Conservation (phyloP, 257 asterid species). For the Echium plantagineum region DNA sequence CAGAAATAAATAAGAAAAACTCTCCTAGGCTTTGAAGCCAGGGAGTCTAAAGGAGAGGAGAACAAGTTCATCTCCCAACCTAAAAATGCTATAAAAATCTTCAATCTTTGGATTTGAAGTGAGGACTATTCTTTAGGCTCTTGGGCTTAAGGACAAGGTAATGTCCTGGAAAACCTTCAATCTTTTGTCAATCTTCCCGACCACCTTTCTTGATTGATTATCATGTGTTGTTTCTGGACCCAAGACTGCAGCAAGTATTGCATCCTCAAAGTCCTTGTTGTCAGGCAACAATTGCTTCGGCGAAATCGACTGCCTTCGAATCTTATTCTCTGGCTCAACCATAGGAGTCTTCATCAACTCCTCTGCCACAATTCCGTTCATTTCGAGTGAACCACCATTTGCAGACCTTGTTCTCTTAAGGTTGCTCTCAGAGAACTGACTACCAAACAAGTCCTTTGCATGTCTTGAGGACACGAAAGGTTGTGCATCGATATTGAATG, state of each 20-base stretch:
- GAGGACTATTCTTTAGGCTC: no score
- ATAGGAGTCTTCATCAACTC: constrained; percentile 12
- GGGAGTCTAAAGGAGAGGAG: no score
- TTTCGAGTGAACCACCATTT: constrained; percentile 15
- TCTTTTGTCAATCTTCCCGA: constrained; percentile 64
- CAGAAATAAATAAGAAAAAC: no score
- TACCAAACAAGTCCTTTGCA: constrained; percentile 8
- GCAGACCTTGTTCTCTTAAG: constrained; percentile 73
- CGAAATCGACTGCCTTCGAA: constrained; percentile 30
- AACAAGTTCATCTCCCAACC: no score
- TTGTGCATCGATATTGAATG: constrained; percentile 57
- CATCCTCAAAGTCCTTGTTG: constrained; percentile 70
- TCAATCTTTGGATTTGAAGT: no score
- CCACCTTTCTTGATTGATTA: constrained; percentile 9
- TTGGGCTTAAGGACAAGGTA: constrained; percentile 55
- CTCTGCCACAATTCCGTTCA: constrained; percentile 8
- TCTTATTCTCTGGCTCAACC: constrained; percentile 28
- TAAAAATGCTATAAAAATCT: constrained; percentile 1
- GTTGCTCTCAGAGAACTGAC: constrained; percentile 23
- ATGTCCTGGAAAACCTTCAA: constrained; percentile 83
- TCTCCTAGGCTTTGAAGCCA: no score
- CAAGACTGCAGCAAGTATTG: constrained; percentile 66
- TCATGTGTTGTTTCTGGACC: constrained; percentile 11
- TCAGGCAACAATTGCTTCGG: constrained; percentile 54
- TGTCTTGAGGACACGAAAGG: constrained; percentile 54